Evolutionary conservation across 331 rosid species (phyloP).

Genomic region (Erythrophleum ivorense): DNA sequence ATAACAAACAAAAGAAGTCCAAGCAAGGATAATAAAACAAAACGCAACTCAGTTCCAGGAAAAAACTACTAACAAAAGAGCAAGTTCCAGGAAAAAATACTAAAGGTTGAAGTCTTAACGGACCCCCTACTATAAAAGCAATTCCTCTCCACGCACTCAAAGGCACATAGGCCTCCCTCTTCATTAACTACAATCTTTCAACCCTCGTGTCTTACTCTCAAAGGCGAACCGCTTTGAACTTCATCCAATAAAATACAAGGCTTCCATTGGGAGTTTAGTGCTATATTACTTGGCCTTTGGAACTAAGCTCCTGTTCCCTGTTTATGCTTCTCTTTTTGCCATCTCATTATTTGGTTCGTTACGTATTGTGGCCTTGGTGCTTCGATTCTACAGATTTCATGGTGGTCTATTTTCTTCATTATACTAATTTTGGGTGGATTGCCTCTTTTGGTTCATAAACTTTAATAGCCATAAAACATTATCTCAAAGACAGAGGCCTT

Average conservation of each 20-base stretch:
- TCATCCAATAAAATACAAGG: background rate
- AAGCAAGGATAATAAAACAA: too few species aligned
- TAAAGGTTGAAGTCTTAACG: too few species aligned
- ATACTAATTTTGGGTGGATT: background rate
- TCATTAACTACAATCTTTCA: too few species aligned
- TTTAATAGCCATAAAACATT: background rate
- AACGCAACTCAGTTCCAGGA: too few species aligned
- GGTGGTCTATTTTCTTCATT: background rate
- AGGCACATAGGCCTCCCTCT: too few species aligned
- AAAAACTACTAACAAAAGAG: too few species aligned
- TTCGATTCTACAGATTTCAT: background rate
- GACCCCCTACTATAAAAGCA: too few species aligned
- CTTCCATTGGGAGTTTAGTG: background rate
- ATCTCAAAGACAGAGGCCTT: too few species aligned
- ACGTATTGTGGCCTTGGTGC: background rate
- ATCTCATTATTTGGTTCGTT: background rate
- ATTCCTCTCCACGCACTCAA: too few species aligned
- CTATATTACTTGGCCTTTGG: background rate
- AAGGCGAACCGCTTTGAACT: background rate
- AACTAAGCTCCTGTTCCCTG: background rate
- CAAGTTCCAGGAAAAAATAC: too few species aligned
- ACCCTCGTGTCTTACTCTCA: too few species aligned
- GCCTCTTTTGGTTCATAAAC: background rate
- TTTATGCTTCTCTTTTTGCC: background rate
- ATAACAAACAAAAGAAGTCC: too few species aligned